Percentiles rank a stretch among this genome's conserved stretches.
Evolutionary conservation across 2,329 filamentous ascomycete genomes (phyloP).

Genomic region (Ustulina deusta): DNA sequence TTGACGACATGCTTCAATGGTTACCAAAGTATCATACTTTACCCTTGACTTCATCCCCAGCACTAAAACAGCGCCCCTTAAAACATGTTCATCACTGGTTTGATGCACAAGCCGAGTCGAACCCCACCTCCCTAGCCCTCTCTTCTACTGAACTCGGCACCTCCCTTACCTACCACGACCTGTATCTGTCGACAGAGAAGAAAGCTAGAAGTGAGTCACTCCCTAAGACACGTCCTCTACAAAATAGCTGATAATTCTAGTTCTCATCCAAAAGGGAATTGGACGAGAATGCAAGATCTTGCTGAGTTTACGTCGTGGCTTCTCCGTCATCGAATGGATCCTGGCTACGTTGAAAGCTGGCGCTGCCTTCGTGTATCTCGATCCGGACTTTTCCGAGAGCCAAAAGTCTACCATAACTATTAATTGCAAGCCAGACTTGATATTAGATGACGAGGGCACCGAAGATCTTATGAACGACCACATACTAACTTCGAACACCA

Average conservation of each 20-base stretch:
- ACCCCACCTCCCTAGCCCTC: background rate
- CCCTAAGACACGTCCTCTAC: too few species aligned
- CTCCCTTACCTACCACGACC: conserved; percentile 1
- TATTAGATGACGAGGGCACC: too few species aligned
- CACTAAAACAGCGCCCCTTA: background rate
- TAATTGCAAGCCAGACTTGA: too few species aligned
- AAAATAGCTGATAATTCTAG: too few species aligned
- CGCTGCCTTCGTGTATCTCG: conserved; percentile 8
- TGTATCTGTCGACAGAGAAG: conserved; percentile 3
- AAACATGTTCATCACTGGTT: conserved; percentile 13
- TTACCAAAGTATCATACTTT: conserved; percentile 8
- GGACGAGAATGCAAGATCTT: background rate
- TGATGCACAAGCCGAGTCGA: conserved; percentile 11
- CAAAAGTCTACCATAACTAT: background rate
- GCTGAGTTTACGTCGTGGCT: background rate
- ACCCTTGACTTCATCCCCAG: too few species aligned
- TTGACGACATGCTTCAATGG: conserved; percentile 8
- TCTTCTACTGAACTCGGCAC: conserved; percentile 3
- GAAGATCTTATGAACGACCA: too few species aligned
- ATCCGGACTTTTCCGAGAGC: conserved; percentile 7
- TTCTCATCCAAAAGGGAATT: too few species aligned
- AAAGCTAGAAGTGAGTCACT: conserved; percentile 4
- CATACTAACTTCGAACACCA: too few species aligned
- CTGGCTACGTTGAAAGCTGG: conserved; percentile 6
- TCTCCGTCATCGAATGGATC: conserved; percentile 13